Percentiles rank a stretch among this genome's conserved stretches.
Conservation (phyloP, 2,329 filamentous ascomycete species). For the Neofusicoccum parvum region DNA sequence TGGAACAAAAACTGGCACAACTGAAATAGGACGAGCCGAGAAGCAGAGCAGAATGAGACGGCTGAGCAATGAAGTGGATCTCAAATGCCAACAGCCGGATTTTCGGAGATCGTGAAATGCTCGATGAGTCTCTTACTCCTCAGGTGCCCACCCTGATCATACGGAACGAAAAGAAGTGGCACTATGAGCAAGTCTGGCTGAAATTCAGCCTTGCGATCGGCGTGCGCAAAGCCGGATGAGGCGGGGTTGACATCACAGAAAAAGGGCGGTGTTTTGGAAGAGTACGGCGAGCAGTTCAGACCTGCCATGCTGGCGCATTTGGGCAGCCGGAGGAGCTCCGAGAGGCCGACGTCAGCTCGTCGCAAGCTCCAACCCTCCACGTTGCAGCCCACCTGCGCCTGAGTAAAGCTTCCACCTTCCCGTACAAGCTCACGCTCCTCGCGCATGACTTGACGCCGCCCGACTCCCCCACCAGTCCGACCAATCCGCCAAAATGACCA, state of each 20-base stretch:
- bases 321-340: constrained; percentile 1
- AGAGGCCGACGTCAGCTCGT: constrained; percentile 12
- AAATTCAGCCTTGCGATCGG: no score
- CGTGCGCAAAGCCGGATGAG: background rate
- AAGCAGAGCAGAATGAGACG: no score
- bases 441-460: background rate
- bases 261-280: background rate
- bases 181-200: no score
- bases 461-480: background rate
- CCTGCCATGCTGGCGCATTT: background rate
- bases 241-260: background rate
- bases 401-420: background rate
- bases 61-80: no score
- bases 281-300: background rate
- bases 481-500: constrained; percentile 37
- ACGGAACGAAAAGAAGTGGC: no score
- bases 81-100: no score
- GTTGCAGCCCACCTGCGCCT: constrained; percentile 1
- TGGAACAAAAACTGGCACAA: no score
- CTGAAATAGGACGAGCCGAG: no score
- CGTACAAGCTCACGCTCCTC: background rate
- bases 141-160: no score
- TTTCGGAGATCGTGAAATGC: no score
- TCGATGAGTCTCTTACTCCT: no score
- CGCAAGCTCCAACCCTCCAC: constrained; percentile 12